Evolutionary conservation across 2,329 filamentous ascomycete genomes (phyloP).

Genomic region (Diaporthe citri): DNA sequence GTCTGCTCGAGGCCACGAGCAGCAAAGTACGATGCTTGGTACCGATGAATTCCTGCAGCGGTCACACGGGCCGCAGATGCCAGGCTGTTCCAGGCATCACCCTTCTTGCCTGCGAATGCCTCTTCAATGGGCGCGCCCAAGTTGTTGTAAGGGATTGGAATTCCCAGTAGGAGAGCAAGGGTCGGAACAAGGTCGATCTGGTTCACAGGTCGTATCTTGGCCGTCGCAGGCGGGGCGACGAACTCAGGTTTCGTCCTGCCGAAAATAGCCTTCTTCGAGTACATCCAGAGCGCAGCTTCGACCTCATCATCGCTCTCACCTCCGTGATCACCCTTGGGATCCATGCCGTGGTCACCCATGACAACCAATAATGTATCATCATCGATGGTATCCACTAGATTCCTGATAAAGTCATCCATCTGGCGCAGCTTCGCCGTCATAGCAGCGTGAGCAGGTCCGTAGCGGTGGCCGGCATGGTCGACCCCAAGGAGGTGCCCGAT

Average conservation of each 20-base stretch:
- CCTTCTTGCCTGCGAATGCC: conserved; percentile 81
- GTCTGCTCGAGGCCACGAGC: conserved; percentile 77
- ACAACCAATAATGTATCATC: conserved; percentile 90
- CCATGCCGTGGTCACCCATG: conserved; percentile 99
- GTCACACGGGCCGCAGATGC: conserved; percentile 82
- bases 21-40: conserved; percentile 85
- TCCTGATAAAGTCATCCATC: conserved; percentile 85
- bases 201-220: conserved; percentile 80
- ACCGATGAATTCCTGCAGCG: conserved; percentile 88
- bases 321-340: conserved; percentile 96
- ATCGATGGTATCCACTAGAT: conserved; percentile 79
- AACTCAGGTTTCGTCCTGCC: conserved; percentile 77
- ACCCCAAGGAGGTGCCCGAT: conserved; percentile 95
- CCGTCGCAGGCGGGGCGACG: conserved; percentile 72
- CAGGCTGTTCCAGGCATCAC: conserved; percentile 81
- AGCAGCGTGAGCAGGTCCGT: conserved; percentile 91
- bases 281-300: conserved; percentile 97
- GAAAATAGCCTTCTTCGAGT: conserved; percentile 88
- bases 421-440: conserved; percentile 93
- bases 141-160: conserved; percentile 97
- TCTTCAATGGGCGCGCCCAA: conserved; percentile 94
- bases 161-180: conserved; percentile 85
- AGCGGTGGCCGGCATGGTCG: conserved; percentile 96
- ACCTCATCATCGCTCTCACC: conserved; percentile 97
- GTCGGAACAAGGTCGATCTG: conserved; percentile 98